phyloP scores from a whole-genome alignment of 371 early-diverging fungal genomes.

The Circinella umbellata region DNA sequence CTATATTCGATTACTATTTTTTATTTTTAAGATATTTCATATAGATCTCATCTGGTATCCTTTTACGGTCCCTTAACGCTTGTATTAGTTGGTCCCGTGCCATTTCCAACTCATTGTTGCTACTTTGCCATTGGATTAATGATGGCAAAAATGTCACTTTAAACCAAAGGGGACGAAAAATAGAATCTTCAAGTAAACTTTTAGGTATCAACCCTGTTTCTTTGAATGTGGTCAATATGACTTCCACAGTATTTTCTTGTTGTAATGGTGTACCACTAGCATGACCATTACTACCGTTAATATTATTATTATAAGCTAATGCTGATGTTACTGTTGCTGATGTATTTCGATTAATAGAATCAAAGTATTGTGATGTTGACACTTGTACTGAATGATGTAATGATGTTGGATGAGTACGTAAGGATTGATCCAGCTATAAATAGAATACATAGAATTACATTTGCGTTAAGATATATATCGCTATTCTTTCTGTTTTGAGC shows the following conservation, averaged over 20 bases:
- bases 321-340: neutral
- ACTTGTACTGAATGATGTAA: neutral
- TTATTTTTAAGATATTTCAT: neutral
- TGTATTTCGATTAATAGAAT: neutral
- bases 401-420: conserved; percentile 2
- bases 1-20: too few relatives aligned
- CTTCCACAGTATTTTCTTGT: neutral
- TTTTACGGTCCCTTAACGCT: neutral
- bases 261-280: neutral
- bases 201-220: neutral
- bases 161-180: neutral
- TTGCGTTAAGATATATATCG: too few relatives aligned
- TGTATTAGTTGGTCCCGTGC: neutral
- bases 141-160: neutral
- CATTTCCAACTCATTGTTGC: neutral
- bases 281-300: neutral
- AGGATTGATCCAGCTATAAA: neutral
- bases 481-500: too few relatives aligned
- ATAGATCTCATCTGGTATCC: neutral
- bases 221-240: neutral
- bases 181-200: neutral
- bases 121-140: neutral
- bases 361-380: neutral
- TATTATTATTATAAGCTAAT: neutral
- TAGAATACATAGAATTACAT: too few relatives aligned